Evolutionary conservation across 805 yeast genomes (phyloP), one percentile per base, ranked within the genome.

Genomic region (Metschnikowia lochheadii): DNA sequence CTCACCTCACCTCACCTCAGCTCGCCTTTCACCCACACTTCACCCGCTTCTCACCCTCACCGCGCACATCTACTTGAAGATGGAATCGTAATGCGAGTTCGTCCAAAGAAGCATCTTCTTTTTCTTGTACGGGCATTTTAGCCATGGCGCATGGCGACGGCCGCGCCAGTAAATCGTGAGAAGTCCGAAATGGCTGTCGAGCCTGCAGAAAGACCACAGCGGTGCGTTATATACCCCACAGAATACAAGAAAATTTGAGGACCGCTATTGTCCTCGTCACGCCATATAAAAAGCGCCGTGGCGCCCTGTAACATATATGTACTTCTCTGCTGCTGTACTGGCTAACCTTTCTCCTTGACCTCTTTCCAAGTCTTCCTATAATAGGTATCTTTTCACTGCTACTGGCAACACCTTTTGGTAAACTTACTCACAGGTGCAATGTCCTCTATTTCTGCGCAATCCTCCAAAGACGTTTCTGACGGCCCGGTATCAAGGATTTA

Each of bases 401-500:
- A 36, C 14, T 20, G 21, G 40, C 29, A 38, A 20, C 15, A 20
- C n/a, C 40, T 38, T 20, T n/a, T 8, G 8, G 29, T 26, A 7
- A 20, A 13, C 17, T 33, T 20, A 10, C 4, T 23, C 6, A 33
- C 13, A 33, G 32, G 21, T 38, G 40, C 39, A 20, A 54, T 55
- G 58, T 55, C 58, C 20, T 45, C 54, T 13, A 32, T 51, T 33
- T 53, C 58, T 33, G 54, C 47, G 18, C 52, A 49, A 26, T 50
- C 56, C 26, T 35, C 52, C 43, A 55, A 55, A 29, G 23, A 36
- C n/a, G 49, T 44, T 39, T 49, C 55, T 34, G 50, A 43, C 21
- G 34, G 15, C 17, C 52, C 51, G 13, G 53, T 57, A 5, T 35
- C 46, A n/a, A 53, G 68, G 63, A 44, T 75, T 60, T 48, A 64